Evolutionary conservation across 805 yeast genomes (phyloP).

Genomic region (Lachancea thermotolerans): DNA sequence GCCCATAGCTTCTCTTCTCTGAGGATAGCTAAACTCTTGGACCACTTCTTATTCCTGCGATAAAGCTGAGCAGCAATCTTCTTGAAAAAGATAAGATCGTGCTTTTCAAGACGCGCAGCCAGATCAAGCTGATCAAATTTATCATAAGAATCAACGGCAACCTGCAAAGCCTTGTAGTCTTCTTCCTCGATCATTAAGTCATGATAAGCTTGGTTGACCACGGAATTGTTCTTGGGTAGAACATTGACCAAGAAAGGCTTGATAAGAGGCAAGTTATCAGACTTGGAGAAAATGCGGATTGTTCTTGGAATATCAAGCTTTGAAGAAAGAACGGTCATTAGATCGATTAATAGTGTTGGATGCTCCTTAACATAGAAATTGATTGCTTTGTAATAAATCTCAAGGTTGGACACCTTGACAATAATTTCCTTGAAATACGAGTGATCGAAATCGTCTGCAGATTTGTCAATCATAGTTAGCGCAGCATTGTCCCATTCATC

Average conservation of each 20-base stretch:
- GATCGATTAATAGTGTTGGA: slow-evolving; percentile 83
- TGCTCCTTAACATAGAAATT: slow-evolving; percentile 89
- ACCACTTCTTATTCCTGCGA: slow-evolving; percentile 91
- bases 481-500: slow-evolving; percentile 99
- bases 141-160: slow-evolving; percentile 82
- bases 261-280: slow-evolving; percentile 93
- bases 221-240: slow-evolving; percentile 79
- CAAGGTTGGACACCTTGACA: slow-evolving; percentile 91
- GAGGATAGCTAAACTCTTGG: slow-evolving; percentile 77
- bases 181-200: slow-evolving; percentile 93
- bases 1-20: slow-evolving; percentile 92
- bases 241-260: slow-evolving; percentile 93
- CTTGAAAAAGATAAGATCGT: slow-evolving; percentile 85
- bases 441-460: slow-evolving; percentile 91
- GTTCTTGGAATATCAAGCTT: slow-evolving; percentile 92
- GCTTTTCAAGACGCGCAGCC: slow-evolving; percentile 89
- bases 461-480: slow-evolving; percentile 89
- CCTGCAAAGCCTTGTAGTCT: slow-evolving; percentile 83
- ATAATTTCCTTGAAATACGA: slow-evolving; percentile 88
- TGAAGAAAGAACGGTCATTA: slow-evolving; percentile 75
- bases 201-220: slow-evolving; percentile 93
- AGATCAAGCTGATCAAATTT: slow-evolving; percentile 87
- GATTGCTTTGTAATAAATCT: slow-evolving; percentile 94
- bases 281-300: slow-evolving; percentile 86
- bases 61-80: slow-evolving; percentile 92